phyloP scores from a whole-genome alignment of 441 rosid genomes.

The Erodium chrysanthum region DNA sequence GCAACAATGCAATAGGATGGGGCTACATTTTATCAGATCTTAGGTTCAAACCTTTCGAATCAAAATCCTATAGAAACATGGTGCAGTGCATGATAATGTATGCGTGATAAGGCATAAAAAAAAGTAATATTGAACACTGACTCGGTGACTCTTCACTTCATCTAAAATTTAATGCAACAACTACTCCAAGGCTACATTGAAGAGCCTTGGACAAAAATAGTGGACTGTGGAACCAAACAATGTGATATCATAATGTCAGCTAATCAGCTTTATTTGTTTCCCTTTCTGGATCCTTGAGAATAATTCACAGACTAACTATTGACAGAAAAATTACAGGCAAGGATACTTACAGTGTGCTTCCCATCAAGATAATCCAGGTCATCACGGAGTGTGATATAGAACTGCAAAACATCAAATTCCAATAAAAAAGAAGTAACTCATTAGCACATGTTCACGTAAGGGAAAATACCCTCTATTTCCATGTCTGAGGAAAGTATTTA shows the following conservation, averaged over 20 bases:
- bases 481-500: neutral
- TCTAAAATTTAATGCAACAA: neutral
- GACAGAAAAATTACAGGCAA: neutral
- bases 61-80: neutral
- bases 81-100: neutral
- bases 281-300: neutral
- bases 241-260: neutral
- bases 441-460: conserved; percentile 12
- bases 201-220: neutral
- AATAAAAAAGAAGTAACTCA: neutral
- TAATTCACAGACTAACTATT: neutral
- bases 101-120: neutral
- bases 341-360: conserved; percentile 75
- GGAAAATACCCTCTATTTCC: neutral
- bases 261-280: neutral
- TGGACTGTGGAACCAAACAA: neutral
- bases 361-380: conserved; percentile 90
- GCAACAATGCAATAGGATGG: neutral
- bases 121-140: neutral
- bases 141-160: neutral
- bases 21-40: neutral
- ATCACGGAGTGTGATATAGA: conserved; percentile 82
- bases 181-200: neutral
- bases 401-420: conserved; percentile 37
- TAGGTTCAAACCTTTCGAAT: neutral